Base-by-base conservation (phyloP, 225 moss, liverwort and hornwort genomes). In the Anthoceros angustus region DNA sequence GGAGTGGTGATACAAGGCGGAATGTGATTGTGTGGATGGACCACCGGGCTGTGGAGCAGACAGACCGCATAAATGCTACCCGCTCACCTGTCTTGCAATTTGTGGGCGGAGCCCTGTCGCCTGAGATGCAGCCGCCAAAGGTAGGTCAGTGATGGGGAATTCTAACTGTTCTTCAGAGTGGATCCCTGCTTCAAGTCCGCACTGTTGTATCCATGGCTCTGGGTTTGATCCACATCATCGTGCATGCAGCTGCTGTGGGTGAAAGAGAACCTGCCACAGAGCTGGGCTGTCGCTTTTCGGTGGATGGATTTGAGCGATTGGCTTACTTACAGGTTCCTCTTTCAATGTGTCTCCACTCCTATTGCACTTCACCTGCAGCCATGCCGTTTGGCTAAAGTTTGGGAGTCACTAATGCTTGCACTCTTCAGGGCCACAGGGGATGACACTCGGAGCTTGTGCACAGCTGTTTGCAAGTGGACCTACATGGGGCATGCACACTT, bases 281-380 rank as follows among this genome's bases (percentile, higher is more conserved):
- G 89, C 1, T 98, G 98, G 98, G 89, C 87, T 42, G 25, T 84
- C 60, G 87, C 92, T 63, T 98, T 89, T 80, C 86, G 89, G 63
- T 98, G 98, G 98, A 98, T 98, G 98, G 98, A 98, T 77, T 79
- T 98, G 76, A 98, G 89, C 70, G 98, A 98, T 72, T 98, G 98
- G 98, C 92, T 98, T 42, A 87, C 98, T 46, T 98, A 83, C 84
- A 88, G 91, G 95, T 98, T 46, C 55, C 6, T 7, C 55, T n/a
- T 15, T 15, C 18, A 7, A 7, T 55, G 18, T 55, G 55, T 18
- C 55, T 23, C 18, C 7, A 4, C 5, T 48, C 14, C 32, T 4
- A 32, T 32, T 32, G 32, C 32, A 32, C 32, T 32, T 32, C 32
- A 32, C 32, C 32, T 32, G 32, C 32, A 32, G 32, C 32, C 32